Percentiles rank a stretch among this genome's conserved stretches.
Conservation (phyloP, 2,329 filamentous ascomycete species). For the Ambrosiella cleistominuta region DNA sequence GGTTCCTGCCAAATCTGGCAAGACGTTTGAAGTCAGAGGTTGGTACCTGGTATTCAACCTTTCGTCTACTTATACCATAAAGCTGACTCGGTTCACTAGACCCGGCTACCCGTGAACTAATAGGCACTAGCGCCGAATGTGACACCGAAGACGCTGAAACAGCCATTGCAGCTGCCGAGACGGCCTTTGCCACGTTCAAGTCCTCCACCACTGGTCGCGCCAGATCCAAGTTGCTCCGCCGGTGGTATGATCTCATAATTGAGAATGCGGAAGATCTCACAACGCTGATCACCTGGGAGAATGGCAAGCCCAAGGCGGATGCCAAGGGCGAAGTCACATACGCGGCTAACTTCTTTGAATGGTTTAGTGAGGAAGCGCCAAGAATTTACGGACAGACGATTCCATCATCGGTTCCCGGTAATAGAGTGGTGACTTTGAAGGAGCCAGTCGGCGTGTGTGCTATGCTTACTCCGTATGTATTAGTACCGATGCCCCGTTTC, state of each 20-base stretch:
- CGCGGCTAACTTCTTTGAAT: constrained; percentile 60
- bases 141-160: constrained; percentile 55
- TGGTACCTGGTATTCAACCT: constrained; percentile 14
- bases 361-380: constrained; percentile 67
- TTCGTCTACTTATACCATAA: neutral
- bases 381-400: constrained; percentile 60
- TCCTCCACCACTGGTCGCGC: constrained; percentile 51
- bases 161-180: constrained; percentile 69
- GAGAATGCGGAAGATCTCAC: constrained; percentile 68
- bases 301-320: constrained; percentile 67
- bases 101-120: constrained; percentile 62
- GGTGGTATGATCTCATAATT: constrained; percentile 66
- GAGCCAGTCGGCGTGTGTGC: constrained; percentile 74
- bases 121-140: constrained; percentile 77
- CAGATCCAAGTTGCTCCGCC: constrained; percentile 54
- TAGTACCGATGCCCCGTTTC: neutral
- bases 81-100: constrained; percentile 30
- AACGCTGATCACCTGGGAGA: constrained; percentile 74
- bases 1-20: constrained; percentile 66
- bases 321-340: constrained; percentile 56
- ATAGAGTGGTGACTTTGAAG: constrained; percentile 61
- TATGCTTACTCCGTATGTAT: constrained; percentile 51
- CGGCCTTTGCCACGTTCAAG: constrained; percentile 55
- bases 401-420: constrained; percentile 48
- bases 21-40: constrained; percentile 80